phyloP scores from a whole-genome alignment of 768 basidiomycete species.

The Polyporus arcularius region DNA sequence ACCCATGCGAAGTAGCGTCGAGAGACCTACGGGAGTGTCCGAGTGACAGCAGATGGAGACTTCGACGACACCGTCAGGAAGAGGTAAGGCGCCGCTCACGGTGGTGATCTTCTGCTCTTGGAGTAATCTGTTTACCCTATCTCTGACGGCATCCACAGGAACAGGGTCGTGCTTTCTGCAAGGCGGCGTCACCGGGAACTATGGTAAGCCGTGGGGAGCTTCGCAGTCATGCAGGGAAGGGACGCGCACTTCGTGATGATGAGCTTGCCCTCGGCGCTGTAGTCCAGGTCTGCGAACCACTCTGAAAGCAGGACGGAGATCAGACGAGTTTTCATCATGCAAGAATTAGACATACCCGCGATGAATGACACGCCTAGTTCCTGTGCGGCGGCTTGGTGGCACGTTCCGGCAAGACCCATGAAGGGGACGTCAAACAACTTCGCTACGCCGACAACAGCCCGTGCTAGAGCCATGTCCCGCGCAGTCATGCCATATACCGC shows the following conservation, averaged over 20 bases:
- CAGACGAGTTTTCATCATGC: neutral
- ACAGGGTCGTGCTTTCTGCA: constrained; percentile 53
- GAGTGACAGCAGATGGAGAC: constrained; percentile 69
- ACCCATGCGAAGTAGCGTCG: neutral
- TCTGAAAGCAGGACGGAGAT: constrained; percentile 35
- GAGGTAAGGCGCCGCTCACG: constrained; percentile 41
- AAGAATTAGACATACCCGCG: constrained; percentile 42
- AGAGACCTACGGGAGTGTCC: constrained; percentile 51
- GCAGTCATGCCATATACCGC: constrained; percentile 63
- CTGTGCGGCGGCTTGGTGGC: constrained; percentile 57
- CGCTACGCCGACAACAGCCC: constrained; percentile 53
- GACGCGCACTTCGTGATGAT: constrained; percentile 55
- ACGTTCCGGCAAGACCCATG: constrained; percentile 64
- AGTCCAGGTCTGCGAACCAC: constrained; percentile 70
- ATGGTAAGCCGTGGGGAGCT: neutral
- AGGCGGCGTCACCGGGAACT: neutral
- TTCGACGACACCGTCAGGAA: constrained; percentile 45
- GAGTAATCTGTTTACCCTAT: constrained; percentile 50
- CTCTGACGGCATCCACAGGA: constrained; percentile 40
- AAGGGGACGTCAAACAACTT: constrained; percentile 58
- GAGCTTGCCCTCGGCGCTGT: constrained; percentile 55
- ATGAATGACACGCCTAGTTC: constrained; percentile 61
- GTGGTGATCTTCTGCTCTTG: constrained; percentile 50
- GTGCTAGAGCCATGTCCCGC: constrained; percentile 54
- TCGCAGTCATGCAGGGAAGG: neutral